A percentile compares a stretch with the other conserved stretches of the same genome.
Evolutionary conservation across 2,329 filamentous ascomycete species (phyloP).

Genomic region (Penicillium olsonii): DNA sequence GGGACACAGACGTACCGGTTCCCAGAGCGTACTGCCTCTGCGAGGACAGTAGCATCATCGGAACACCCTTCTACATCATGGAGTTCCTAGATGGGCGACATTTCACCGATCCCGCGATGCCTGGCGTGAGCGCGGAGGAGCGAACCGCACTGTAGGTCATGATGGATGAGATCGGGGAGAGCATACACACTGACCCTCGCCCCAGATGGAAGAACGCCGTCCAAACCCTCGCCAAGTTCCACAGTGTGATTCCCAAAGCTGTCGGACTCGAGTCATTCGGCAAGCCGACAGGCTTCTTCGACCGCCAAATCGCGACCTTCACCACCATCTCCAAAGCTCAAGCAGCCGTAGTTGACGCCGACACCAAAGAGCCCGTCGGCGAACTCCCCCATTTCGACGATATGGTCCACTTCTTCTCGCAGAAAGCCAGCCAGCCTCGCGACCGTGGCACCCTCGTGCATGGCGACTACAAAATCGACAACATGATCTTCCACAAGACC

Average conservation of each 20-base stretch:
- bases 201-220: constrained; percentile 78
- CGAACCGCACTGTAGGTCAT: constrained; percentile 66
- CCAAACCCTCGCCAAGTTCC: constrained; percentile 79
- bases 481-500: constrained; percentile 84
- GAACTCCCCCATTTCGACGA: constrained; percentile 80
- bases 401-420: constrained; percentile 74
- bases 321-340: constrained; percentile 75
- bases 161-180: background rate
- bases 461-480: constrained; percentile 96
- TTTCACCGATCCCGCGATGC: constrained; percentile 84
- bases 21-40: constrained; percentile 83
- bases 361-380: constrained; percentile 75
- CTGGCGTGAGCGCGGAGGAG: constrained; percentile 67
- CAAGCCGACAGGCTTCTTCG: constrained; percentile 74
- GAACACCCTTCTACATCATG: constrained; percentile 97
- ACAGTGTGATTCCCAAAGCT: constrained; percentile 67
- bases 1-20: constrained; percentile 78
- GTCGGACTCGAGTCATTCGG: constrained; percentile 76
- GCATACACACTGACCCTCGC: constrained; percentile 3
- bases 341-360: constrained; percentile 71
- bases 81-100: constrained; percentile 91
- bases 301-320: constrained; percentile 83
- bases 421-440: constrained; percentile 68
- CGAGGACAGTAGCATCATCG: constrained; percentile 76
- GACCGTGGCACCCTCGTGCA: constrained; percentile 83